A percentile compares a stretch with the other conserved stretches of the same genome.
Conservation (phyloP, 345 rosid species). For the Kernera saxatilis region DNA sequence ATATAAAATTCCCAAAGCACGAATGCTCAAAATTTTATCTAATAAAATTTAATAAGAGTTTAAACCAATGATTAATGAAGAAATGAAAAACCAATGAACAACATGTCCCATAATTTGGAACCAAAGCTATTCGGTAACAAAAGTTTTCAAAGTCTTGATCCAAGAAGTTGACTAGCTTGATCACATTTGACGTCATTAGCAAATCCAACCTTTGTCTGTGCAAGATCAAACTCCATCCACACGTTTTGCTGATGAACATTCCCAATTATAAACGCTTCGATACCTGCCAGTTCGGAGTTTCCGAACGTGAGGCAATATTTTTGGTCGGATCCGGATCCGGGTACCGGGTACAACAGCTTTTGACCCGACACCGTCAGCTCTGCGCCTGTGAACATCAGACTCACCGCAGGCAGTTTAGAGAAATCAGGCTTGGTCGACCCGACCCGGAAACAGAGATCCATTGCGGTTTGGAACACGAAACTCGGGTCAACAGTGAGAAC, state of each 20-base stretch:
- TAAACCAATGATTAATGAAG: too few species aligned
- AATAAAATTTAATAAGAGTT: too few species aligned
- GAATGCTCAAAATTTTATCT: too few species aligned
- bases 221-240: slow-evolving; percentile 70
- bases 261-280: slow-evolving; percentile 55
- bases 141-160: slow-evolving; percentile 9
- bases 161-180: slow-evolving; percentile 40
- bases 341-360: slow-evolving; percentile 44
- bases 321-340: slow-evolving; percentile 19
- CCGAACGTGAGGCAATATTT: slow-evolving; percentile 71
- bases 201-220: slow-evolving; percentile 50
- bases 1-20: too few species aligned
- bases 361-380: slow-evolving; percentile 52
- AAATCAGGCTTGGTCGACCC: slow-evolving; percentile 23
- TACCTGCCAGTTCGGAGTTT: slow-evolving; percentile 48
- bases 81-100: too few species aligned
- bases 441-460: slow-evolving; percentile 52
- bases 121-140: neutral
- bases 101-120: too few species aligned
- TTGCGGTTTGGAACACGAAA: slow-evolving; percentile 49
- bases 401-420: slow-evolving; percentile 38
- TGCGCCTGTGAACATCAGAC: slow-evolving; percentile 49
- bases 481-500: slow-evolving; percentile 37
- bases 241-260: slow-evolving; percentile 65
- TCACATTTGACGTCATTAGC: slow-evolving; percentile 53